These are phyloP conservation scores for Aquilaria agallochum DNA, from an alignment of 441 rosid genomes.

Conservation along the genomic window DNA sequence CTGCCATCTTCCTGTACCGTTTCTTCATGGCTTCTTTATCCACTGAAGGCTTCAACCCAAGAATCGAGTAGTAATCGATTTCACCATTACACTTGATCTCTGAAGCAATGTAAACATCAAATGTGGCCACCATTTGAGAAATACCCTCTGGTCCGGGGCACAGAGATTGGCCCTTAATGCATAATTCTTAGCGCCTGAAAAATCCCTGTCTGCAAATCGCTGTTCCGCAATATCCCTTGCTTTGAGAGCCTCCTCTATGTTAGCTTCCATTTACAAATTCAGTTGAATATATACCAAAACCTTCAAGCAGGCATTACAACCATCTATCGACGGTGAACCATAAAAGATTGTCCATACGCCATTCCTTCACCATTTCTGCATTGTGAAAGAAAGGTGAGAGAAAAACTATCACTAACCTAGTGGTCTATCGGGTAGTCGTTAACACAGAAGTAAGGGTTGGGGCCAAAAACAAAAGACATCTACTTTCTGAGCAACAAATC, in stretches of 20 bases:
- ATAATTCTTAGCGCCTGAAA: conserved; percentile 65
- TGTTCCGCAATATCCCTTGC: conserved; percentile 85
- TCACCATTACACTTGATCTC: conserved; percentile 59
- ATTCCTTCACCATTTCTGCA: no score
- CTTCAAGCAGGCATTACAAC: conserved; percentile 9
- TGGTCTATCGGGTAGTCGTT: no score
- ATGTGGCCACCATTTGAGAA: conserved; percentile 89
- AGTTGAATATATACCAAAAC: conserved; percentile 22
- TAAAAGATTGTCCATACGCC: no score
- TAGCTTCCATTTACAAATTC: conserved; percentile 58
- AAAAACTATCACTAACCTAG: no score
- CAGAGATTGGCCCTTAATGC: conserved; percentile 75
- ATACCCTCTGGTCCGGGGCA: conserved; percentile 88
- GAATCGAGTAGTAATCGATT: conserved; percentile 75
- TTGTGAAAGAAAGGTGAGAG: no score
- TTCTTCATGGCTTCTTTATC: conserved; percentile 84
- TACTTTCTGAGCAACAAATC: no score
- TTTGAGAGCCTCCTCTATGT: conserved; percentile 74
- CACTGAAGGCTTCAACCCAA: conserved; percentile 89
- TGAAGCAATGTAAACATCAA: conserved; percentile 81
- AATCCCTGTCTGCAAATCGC: conserved; percentile 78
- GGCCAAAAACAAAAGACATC: no score
- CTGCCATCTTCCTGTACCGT: conserved; percentile 89
- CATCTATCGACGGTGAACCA: no score
- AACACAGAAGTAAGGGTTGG: no score